These are phyloP conservation scores for Pleochaeta shiraiana DNA, from an alignment of 2,329 filamentous ascomycete species.

Conservation along the genomic window DNA sequence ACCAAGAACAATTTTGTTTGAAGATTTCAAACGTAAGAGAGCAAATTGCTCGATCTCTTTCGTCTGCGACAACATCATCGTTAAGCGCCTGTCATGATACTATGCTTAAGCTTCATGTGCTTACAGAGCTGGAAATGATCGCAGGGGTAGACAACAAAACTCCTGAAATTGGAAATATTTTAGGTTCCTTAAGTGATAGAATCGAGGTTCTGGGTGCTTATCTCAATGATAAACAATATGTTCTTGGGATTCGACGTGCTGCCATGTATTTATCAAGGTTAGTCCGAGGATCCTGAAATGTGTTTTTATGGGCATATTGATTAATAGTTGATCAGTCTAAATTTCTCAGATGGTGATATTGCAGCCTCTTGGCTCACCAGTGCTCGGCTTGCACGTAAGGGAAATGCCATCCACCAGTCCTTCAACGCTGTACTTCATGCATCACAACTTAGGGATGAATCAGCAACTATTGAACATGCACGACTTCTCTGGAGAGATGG, in stretches of 20 bases:
- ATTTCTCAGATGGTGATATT: constrained; percentile 50
- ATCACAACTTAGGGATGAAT: constrained; percentile 60
- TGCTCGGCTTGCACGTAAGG: constrained; percentile 68
- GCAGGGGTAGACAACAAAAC: constrained; percentile 22
- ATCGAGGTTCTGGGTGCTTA: constrained; percentile 80
- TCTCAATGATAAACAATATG: constrained; percentile 79
- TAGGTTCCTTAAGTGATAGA: constrained; percentile 45
- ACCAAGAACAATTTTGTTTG: constrained; percentile 29
- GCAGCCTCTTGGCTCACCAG: constrained; percentile 71
- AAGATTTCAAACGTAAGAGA: constrained; percentile 44
- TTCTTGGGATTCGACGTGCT: constrained; percentile 68
- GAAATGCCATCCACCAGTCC: constrained; percentile 62
- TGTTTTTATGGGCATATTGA: constrained; percentile 6
- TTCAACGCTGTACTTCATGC: constrained; percentile 90
- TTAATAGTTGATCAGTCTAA: constrained; percentile 19
- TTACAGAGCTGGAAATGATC: constrained; percentile 72
- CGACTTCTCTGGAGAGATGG: constrained; percentile 84
- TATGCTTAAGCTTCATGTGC: constrained; percentile 68
- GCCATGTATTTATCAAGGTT: constrained; percentile 62
- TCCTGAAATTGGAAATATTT: constrained; percentile 19
- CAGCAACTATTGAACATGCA: constrained; percentile 85
- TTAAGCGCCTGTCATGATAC: constrained; percentile 65
- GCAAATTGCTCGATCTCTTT: constrained; percentile 51
- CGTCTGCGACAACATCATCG: constrained; percentile 54
- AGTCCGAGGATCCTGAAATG: constrained; percentile 16